Base-by-base conservation (phyloP, 2,329 filamentous ascomycete genomes). In the Phyllosticta paracitricarpa region DNA sequence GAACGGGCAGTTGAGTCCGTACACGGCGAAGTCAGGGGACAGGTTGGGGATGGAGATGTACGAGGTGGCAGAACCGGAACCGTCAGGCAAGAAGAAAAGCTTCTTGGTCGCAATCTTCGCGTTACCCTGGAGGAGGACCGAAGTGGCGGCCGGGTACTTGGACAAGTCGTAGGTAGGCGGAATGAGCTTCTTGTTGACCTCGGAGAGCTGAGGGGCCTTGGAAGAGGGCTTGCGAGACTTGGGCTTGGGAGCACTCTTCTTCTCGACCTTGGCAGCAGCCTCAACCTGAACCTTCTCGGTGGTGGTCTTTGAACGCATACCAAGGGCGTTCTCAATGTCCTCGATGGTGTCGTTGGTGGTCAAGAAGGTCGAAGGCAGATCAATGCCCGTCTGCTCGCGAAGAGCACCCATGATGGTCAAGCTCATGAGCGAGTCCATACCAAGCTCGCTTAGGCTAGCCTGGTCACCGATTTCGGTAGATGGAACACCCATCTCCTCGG, bases 1-100 rank as follows among this genome's bases (percentile, higher is more conserved):
- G 76, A 85, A 89, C 4, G 86, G 86, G 56, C 84, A 89, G 73
- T 88, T 88, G 65, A 89, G 73, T 59, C 79, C 79, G 66, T 77
- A 81, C 10, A 81, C 78, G 56, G 75, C 76, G 65, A 81, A 73
- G 64, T 81, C 76, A n/a, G 75, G 69, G 28, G 77, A 78, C 56
- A 82, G 76, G 64, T 82, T 81, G 54, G 81, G 77, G 55, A 85
- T 83, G 66, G 79, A 80, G 61, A 82, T 82, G 75, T 89, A 89
- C 1, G 84, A 87, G n/a, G 85, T 88, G 10, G 86, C 85, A 59
- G 82, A 70, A 75, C 86, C 80, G 64, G 76, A 83, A 64, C 72
- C 80, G 74, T 81, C 79, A 57, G 79, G 79, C 30, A 81, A 65
- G 65, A 81, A 75, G 71, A 80, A 81, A 66, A 81, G 75, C 68